Conservation (phyloP, 2,329 filamentous ascomycete species). For the Aaosphaeria pasadenensis region DNA sequence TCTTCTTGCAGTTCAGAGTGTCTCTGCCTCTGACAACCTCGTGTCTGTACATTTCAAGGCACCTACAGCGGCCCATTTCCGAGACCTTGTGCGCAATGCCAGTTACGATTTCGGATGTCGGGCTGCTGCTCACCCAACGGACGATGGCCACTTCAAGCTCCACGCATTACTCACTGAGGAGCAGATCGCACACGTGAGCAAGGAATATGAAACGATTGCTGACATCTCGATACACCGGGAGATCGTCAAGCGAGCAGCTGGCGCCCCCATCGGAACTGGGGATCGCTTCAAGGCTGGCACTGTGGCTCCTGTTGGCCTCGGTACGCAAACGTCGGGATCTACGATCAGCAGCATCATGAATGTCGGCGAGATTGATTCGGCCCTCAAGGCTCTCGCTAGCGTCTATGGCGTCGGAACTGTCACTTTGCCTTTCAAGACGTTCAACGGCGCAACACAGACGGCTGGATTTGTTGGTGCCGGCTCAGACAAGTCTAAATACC, state of each 20-base stretch:
- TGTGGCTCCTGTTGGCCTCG: conserved; percentile 42
- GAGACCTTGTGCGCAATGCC: conserved; percentile 20
- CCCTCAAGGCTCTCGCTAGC: conserved; percentile 41
- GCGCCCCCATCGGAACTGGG: conserved; percentile 35
- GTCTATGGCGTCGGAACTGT: conserved; percentile 45
- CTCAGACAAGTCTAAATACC: conserved; percentile 41
- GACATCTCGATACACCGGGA: conserved; percentile 21
- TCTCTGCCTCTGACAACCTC: conserved; percentile 8
- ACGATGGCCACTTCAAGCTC: conserved; percentile 24
- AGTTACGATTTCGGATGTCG: conserved; percentile 31
- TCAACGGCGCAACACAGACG: conserved; percentile 36
- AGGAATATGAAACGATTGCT: conserved; percentile 16
- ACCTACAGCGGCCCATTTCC: conserved; percentile 26
- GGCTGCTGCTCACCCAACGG: conserved; percentile 24
- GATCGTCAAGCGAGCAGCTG: conserved; percentile 23
- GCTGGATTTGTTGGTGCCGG: conserved; percentile 45
- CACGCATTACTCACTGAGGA: conserved; percentile 26
- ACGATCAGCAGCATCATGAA: conserved; percentile 45
- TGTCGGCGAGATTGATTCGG: conserved; percentile 45
- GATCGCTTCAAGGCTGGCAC: conserved; percentile 43
- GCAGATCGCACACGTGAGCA: conserved; percentile 19
- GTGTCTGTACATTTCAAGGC: conserved; percentile 29
- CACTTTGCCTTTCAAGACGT: conserved; percentile 43
- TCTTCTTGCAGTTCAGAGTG: no score
- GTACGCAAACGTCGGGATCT: conserved; percentile 31